phyloP scores from a whole-genome alignment of 176 grass and related monocot species.

The Oryza longistaminata region DNA sequence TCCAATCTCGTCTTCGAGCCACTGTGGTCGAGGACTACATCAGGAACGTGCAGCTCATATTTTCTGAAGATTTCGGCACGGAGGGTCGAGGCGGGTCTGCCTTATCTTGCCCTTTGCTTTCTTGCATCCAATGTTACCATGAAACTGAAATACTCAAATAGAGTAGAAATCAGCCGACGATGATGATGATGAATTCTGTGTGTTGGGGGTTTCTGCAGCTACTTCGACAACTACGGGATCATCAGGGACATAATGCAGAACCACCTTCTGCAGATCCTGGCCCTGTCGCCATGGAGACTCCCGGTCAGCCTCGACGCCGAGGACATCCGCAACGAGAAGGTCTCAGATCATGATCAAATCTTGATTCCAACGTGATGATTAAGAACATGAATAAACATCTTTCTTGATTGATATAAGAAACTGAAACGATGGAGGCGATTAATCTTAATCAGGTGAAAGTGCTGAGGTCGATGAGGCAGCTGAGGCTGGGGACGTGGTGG shows the following conservation, averaged over 20 bases:
- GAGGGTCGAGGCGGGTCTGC: slow-evolving; percentile 93
- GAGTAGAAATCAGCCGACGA: neutral
- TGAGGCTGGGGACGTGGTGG: slow-evolving; percentile 80
- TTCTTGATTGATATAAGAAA: too few species aligned
- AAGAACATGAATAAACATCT: too few species aligned
- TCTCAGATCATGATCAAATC: slow-evolving; percentile 15
- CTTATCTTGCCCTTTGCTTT: neutral
- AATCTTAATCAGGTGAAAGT: slow-evolving; percentile 68
- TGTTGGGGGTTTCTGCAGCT: slow-evolving; percentile 42
- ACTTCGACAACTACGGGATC: slow-evolving; percentile 94
- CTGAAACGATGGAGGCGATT: too few species aligned
- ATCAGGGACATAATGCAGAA: slow-evolving; percentile 99
- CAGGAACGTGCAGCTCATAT: slow-evolving; percentile 89
- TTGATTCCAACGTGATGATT: neutral
- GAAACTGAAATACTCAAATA: neutral
- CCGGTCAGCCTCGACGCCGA: slow-evolving; percentile 83
- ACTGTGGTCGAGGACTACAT: slow-evolving; percentile 91
- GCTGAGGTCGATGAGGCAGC: slow-evolving; percentile 69
- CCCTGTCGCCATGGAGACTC: slow-evolving; percentile 92
- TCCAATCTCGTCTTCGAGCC: slow-evolving; percentile 97
- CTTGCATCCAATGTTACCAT: neutral
- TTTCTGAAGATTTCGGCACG: slow-evolving; percentile 92
- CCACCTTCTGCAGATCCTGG: slow-evolving; percentile 91
- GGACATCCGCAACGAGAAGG: slow-evolving; percentile 98
- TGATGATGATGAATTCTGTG: neutral